Percentiles rank a stretch among this genome's conserved stretches.
These are phyloP conservation scores for Rhizopogon vesiculosus DNA, from an alignment of 768 basidiomycete species.

Conservation along the genomic window DNA sequence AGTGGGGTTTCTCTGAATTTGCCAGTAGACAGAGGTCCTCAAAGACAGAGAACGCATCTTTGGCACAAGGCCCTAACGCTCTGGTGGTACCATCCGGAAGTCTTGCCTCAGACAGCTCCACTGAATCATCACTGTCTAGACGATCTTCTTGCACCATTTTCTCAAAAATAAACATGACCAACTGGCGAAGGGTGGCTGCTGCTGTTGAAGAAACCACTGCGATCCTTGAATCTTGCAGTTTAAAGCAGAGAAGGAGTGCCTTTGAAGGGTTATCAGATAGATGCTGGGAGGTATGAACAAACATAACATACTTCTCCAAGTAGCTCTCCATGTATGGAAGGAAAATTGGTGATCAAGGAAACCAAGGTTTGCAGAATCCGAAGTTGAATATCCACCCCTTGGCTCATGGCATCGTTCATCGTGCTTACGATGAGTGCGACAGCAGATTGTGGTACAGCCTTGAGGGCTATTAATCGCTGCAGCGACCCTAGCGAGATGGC, in stretches of 20 bases:
- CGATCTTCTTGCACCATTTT: slow-evolving; percentile 82
- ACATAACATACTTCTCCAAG: slow-evolving; percentile 74
- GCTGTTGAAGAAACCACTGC: slow-evolving; percentile 97
- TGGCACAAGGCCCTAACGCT: slow-evolving; percentile 65
- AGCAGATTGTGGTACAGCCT: slow-evolving; percentile 76
- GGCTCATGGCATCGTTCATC: slow-evolving; percentile 83
- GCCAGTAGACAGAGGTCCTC: slow-evolving; percentile 91
- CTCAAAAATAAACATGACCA: slow-evolving; percentile 98
- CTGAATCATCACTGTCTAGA: slow-evolving; percentile 22
- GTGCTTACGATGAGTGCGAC: slow-evolving; percentile 79
- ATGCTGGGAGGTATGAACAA: too few relatives aligned
- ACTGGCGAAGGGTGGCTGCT: slow-evolving; percentile 90
- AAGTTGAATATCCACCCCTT: slow-evolving; percentile 96
- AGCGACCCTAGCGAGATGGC: slow-evolving; percentile 88
- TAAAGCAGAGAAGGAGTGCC: slow-evolving; percentile 93
- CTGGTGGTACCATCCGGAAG: slow-evolving; percentile 70
- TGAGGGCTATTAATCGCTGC: slow-evolving; percentile 83
- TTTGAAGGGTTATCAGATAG: slow-evolving; percentile 23
- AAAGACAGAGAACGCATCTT: slow-evolving; percentile 85
- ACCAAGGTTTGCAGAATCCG: slow-evolving; percentile 90
- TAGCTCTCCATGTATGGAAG: slow-evolving; percentile 70
- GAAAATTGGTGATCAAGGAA: slow-evolving; percentile 86
- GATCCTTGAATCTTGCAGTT: slow-evolving; percentile 90
- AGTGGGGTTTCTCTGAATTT: slow-evolving; percentile 73
- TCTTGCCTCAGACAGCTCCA: slow-evolving; percentile 32